Base-by-base conservation (phyloP, 202 grass and related monocot genomes). In the Zoysia matrella region DNA sequence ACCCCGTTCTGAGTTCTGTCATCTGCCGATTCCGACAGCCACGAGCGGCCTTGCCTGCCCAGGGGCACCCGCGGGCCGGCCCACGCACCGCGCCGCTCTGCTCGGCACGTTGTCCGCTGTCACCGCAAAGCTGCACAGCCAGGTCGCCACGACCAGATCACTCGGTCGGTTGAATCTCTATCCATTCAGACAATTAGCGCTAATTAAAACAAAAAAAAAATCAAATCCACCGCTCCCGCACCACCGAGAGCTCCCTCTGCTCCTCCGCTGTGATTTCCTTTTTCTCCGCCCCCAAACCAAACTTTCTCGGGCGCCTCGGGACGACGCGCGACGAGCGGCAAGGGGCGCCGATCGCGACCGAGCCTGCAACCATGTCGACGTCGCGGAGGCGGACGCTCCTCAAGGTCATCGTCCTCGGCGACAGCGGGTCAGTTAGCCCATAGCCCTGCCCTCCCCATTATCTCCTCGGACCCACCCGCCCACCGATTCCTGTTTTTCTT, bases 181-280 rank as follows among this genome's bases (percentile, higher is more conserved):
- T 63, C 22, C 16, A 2, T 62, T 62, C 22, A 11, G 22, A 63
- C 60, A 7, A 60, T 55, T 12, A 53, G 57, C 30, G 57, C 11
- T 16, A n/a, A 56, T 56, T 56, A 56, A 56, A 5, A 6, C 4
- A 57, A 57, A 50, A 50, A 10, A 1, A 7, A 67, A 67, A 52
- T 61, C 52, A 69, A 80, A 88, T 71, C 70, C 80, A 41, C 51
- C 46, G 53, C 22, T 79, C 69, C 47, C 15, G 39, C 75, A 49
- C 64, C 15, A 22, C 22, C 22, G 22, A 22, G 22, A 22, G 22
- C 22, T 22, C 22, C 22, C 22, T 22, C 22, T 22, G 22, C 22
- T 22, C 22, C 22, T 22, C 22, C 22, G 22, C 22, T 22, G 22
- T 22, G 22, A 22, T 22, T 16, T 55, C 5, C 52, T 52, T 10